Percentiles rank a stretch among this genome's conserved stretches.
These are phyloP conservation scores for Raddia guianensis DNA, from an alignment of 176 grass and related monocot genomes.

Conservation along the genomic window DNA sequence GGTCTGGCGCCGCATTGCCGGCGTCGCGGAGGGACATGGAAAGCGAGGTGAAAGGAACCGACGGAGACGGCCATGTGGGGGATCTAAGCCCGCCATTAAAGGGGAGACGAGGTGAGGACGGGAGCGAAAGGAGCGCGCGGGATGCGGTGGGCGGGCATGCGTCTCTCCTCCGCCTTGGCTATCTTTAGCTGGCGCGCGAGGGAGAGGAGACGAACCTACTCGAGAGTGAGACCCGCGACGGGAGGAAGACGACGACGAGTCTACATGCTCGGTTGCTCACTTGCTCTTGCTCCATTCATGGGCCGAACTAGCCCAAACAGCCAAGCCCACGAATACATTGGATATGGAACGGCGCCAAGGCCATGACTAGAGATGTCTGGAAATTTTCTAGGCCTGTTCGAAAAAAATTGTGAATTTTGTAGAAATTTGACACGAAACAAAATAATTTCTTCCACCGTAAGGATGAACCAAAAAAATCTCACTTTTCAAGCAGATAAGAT, in stretches of 20 bases:
- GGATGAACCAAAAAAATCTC: too few relatives aligned
- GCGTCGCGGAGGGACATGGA: slow-evolving; percentile 48
- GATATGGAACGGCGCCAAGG: too few relatives aligned
- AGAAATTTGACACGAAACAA: too few relatives aligned
- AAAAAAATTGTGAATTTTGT: too few relatives aligned
- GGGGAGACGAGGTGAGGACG: slow-evolving; percentile 30
- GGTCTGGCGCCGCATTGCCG: slow-evolving; percentile 36
- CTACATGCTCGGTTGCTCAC: too few relatives aligned
- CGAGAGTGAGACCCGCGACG: neutral
- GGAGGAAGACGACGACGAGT: neutral
- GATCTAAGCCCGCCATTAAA: slow-evolving; percentile 30
- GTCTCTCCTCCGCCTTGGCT: neutral
- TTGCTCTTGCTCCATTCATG: too few relatives aligned
- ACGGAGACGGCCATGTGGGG: slow-evolving; percentile 26
- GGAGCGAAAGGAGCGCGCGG: slow-evolving; percentile 45
- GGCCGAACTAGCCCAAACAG: too few relatives aligned
- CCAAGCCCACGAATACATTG: too few relatives aligned
- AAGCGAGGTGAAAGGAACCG: slow-evolving; percentile 31
- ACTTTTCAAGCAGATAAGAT: too few relatives aligned
- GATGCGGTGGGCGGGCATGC: slow-evolving; percentile 22
- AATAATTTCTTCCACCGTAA: too few relatives aligned
- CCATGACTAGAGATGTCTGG: too few relatives aligned
- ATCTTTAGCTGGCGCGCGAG: slow-evolving; percentile 36
- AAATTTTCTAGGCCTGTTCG: too few relatives aligned
- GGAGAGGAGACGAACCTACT: neutral